A percentile compares a stretch with the other conserved stretches of the same genome.
Evolutionary conservation across 2,329 filamentous ascomycete genomes (phyloP).

Genomic region (Colletotrichum paranaense): DNA sequence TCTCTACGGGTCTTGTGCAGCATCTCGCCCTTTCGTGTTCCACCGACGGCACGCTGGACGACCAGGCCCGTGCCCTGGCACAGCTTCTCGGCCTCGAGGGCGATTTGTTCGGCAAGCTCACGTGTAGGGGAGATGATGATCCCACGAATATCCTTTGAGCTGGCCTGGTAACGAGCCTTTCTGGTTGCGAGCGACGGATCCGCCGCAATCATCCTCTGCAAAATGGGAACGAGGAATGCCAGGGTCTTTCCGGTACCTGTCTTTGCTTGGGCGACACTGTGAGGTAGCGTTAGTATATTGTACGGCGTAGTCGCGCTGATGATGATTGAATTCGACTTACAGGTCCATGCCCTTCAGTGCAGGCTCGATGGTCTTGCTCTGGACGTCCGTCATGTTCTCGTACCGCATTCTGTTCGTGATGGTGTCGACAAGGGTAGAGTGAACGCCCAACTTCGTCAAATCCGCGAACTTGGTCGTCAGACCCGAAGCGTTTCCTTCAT

Average conservation of each 20-base stretch:
- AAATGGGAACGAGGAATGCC: conserved; percentile 87
- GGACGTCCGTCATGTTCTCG: conserved; percentile 91
- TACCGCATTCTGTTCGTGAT: conserved; percentile 81
- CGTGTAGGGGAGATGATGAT: conserved; percentile 83
- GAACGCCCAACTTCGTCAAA: conserved; percentile 62
- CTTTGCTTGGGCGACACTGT: conserved; percentile 89
- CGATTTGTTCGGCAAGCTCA: conserved; percentile 85
- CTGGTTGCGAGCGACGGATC: conserved; percentile 70
- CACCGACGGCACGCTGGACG: conserved; percentile 86
- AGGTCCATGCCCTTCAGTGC: conserved; percentile 85
- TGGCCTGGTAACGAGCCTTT: conserved; percentile 47
- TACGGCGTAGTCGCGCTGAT: background rate
- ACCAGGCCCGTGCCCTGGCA: conserved; percentile 72
- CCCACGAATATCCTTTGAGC: conserved; percentile 71
- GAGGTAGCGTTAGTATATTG: conserved; percentile 37
- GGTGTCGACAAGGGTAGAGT: conserved; percentile 72
- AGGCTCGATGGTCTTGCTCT: conserved; percentile 83
- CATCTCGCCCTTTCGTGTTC: conserved; percentile 80
- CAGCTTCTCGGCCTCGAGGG: conserved; percentile 80
- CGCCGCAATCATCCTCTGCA: conserved; percentile 80
- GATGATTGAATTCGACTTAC: conserved; percentile 63
- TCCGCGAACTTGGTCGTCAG: conserved; percentile 50
- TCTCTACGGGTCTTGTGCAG: conserved; percentile 74
- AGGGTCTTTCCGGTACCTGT: conserved; percentile 98
- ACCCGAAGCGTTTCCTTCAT: conserved; percentile 35